phyloP scores from a whole-genome alignment of 208 protist genomes.

The Wallacemonas sp. region DNA sequence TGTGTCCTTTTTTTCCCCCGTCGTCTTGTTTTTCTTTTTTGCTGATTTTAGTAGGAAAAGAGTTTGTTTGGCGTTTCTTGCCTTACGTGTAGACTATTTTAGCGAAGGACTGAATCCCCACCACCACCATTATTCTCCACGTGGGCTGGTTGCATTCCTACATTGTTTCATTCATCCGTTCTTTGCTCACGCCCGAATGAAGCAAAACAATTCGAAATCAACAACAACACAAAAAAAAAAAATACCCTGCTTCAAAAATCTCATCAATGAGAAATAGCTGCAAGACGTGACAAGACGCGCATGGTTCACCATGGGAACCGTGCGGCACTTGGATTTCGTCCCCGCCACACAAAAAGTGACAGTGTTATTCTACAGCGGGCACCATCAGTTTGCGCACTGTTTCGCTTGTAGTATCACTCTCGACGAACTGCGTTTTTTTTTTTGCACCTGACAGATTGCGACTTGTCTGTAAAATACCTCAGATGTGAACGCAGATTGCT shows the following conservation, averaged over 20 bases:
- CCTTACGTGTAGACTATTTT: not conserved
- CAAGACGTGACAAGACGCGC: too few relatives aligned
- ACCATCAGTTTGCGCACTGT: too few relatives aligned
- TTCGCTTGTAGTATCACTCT: too few relatives aligned
- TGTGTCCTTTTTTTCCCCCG: constrained; percentile 6
- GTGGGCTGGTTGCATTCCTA: not conserved
- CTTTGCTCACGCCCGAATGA: not conserved
- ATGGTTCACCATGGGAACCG: too few relatives aligned
- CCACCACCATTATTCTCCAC: not conserved
- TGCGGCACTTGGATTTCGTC: too few relatives aligned
- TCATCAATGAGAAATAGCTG: not conserved
- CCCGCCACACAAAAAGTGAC: too few relatives aligned
- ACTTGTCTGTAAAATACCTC: too few relatives aligned
- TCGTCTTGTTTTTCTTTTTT: not conserved
- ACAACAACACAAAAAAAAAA: not conserved
- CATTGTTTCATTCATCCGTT: not conserved
- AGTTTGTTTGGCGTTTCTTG: not conserved
- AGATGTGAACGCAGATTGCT: too few relatives aligned
- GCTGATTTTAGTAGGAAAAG: constrained; percentile 10
- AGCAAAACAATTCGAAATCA: not conserved
- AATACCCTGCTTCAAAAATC: constrained; percentile 3
- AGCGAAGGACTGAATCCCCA: not conserved
- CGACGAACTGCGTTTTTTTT: too few relatives aligned
- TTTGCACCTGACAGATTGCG: too few relatives aligned
- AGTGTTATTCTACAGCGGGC: too few relatives aligned